Base-by-base conservation (phyloP, 257 asterid species). In the Handroanthus guayacan region DNA sequence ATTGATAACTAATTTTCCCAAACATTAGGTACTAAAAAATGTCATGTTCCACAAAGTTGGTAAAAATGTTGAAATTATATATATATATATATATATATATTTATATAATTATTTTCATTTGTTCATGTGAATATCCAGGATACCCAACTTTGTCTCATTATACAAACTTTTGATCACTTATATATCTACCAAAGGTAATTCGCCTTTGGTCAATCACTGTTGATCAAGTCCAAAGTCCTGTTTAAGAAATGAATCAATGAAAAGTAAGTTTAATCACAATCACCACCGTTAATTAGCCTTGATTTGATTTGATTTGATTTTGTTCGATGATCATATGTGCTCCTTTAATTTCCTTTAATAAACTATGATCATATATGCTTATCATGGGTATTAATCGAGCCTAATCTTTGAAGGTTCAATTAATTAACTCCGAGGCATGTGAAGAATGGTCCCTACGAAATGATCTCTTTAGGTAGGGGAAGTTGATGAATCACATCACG, bases 371-470 rank as follows among this genome's bases (percentile, higher is more conserved):
- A 63, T 13, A 55, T 14, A 69, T 31, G 43, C 34, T 16, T 56
- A 70, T 71, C 76, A 55, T 55, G 13, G 38, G 16, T 66, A 16
- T 25, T 25, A 25, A 56, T 75, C 68, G 55, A 58, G 78, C 78
- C 31, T 25, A 25, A 25, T 71, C 13, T n/a, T 34, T 31, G 13
- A 62, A 50, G 44, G 2, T 61, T 16, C 20, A 50, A 18, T 12
- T 0, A 52, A 14, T 75, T 51, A 66, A 81, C 61, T 56, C 2
- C 1, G 34, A 38, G 73, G 80, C 78, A 78, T 74, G 80, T 69
- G 82, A 78, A 60, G 20, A 56, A 81, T 81, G 80, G 85, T 55
- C 82, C 85, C 80, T 50, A 67, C 61, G 17, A 67, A 62, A 67
- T 78, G 57, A 74, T 67, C 61, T n/a, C 17, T 75, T 72, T 77